Conservation (phyloP, 2,329 filamentous ascomycete genomes). For the Aschersonia sp. region DNA sequence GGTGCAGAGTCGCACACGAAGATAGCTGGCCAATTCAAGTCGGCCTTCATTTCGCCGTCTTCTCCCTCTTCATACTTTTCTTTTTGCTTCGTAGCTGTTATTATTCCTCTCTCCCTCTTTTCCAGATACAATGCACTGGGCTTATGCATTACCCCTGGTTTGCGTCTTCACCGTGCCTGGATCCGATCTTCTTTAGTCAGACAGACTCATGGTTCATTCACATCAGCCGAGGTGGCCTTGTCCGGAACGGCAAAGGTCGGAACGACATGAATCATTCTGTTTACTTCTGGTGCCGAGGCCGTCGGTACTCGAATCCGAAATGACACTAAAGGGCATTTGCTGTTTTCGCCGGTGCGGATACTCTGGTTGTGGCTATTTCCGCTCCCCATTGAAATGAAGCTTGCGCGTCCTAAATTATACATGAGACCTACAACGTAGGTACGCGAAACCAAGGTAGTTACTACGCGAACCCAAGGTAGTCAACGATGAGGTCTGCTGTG, state of each 20-base stretch:
- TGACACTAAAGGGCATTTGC: too few species aligned
- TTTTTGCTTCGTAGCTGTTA: not conserved
- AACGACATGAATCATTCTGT: too few species aligned
- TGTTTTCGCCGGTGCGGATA: too few species aligned
- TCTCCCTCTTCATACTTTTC: not conserved
- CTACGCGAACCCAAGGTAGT: too few species aligned
- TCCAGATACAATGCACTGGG: not conserved
- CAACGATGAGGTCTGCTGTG: too few species aligned
- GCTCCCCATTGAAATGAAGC: not conserved
- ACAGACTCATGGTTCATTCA: too few species aligned
- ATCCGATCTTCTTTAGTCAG: not conserved
- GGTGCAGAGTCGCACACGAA: not conserved
- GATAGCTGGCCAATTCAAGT: not conserved
- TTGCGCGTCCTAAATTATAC: not conserved
- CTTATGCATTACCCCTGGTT: not conserved
- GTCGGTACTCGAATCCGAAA: too few species aligned
- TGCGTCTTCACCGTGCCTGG: not conserved
- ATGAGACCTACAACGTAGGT: not conserved
- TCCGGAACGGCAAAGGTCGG: too few species aligned
- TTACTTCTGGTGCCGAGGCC: too few species aligned
- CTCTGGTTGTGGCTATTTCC: not conserved
- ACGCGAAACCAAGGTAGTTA: not conserved
- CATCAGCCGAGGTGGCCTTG: too few species aligned
- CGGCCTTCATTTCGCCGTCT: not conserved
- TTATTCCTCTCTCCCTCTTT: not conserved